Conservation (phyloP, 306 rosid species). For the Oxytropis ochrocephala region DNA sequence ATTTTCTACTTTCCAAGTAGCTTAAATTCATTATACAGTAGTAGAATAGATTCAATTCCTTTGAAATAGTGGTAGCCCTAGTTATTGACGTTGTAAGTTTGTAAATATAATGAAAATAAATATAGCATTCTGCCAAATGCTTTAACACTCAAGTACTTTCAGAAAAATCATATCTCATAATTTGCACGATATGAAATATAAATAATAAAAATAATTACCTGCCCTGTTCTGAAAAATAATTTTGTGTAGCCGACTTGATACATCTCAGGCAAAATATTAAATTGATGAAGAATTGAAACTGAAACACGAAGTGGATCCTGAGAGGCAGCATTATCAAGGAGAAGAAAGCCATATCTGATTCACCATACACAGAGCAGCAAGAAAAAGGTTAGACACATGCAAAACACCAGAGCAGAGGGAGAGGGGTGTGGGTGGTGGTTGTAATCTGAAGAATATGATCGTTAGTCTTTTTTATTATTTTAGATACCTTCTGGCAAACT, state of each 20-base stretch:
- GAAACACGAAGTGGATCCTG: constrained; percentile 93
- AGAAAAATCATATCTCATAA: background rate
- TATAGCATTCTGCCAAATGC: background rate
- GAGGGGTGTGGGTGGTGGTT: background rate
- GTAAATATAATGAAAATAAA: background rate
- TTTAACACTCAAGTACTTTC: background rate
- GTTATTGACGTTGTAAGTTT: background rate
- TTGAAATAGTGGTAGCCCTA: background rate
- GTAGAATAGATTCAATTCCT: background rate
- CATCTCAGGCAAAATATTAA: constrained; percentile 89
- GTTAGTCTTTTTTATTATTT: background rate
- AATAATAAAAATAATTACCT: constrained; percentile 49
- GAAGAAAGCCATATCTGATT: constrained; percentile 92
- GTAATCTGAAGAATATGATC: background rate
- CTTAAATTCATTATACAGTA: background rate
- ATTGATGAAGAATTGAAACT: constrained; percentile 93
- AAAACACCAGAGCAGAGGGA: background rate
- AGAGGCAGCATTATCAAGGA: constrained; percentile 67
- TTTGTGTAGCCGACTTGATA: constrained; percentile 98
- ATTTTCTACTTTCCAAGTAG: background rate
- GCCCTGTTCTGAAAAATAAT: constrained; percentile 93
- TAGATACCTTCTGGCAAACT: constrained; percentile 78
- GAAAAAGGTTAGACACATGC: constrained; percentile 11
- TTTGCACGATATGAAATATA: background rate
- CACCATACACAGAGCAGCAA: constrained; percentile 4